A percentile compares a stretch with the other conserved stretches of the same genome.
These are phyloP conservation scores for Blepharisma undulans DNA, from an alignment of 169 alveolate species.

Conservation along the genomic window DNA sequence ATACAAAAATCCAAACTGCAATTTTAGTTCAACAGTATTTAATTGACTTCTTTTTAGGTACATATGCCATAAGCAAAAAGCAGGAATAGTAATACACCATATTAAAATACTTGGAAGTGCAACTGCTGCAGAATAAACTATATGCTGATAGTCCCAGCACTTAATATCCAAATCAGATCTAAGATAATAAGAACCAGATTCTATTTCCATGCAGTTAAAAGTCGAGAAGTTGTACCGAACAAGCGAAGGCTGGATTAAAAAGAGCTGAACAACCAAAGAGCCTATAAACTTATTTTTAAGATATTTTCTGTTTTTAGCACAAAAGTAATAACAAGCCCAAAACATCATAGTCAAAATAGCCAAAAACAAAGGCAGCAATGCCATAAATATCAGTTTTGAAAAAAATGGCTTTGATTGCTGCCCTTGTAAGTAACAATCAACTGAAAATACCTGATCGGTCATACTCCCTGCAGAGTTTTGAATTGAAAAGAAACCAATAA, in stretches of 20 bases:
- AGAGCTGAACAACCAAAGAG: slow-evolving; percentile 40
- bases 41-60: slow-evolving; percentile 28
- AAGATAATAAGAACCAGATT: neutral
- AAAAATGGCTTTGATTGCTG: neutral
- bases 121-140: neutral
- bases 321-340: neutral
- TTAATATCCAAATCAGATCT: slow-evolving; percentile 1
- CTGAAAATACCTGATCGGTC: slow-evolving; percentile 8
- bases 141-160: slow-evolving; percentile 30
- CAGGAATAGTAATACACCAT: slow-evolving; percentile 39
- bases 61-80: neutral
- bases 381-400: neutral
- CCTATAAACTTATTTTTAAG: neutral
- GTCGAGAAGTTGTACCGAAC: slow-evolving; percentile 19
- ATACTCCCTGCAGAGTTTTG: neutral
- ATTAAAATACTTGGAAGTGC: slow-evolving; percentile 36
- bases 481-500: neutral
- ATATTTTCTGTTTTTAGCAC: neutral
- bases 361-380: slow-evolving; percentile 15
- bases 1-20: slow-evolving; percentile 53
- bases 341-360: neutral
- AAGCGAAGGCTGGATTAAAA: slow-evolving; percentile 44
- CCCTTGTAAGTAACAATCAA: slow-evolving; percentile 28
- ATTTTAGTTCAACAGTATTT: neutral
- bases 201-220: neutral